Percentiles rank a stretch among this genome's conserved stretches.
phyloP scores from a whole-genome alignment of 2,329 filamentous ascomycete species.

The Aspergillus carbonarius region DNA sequence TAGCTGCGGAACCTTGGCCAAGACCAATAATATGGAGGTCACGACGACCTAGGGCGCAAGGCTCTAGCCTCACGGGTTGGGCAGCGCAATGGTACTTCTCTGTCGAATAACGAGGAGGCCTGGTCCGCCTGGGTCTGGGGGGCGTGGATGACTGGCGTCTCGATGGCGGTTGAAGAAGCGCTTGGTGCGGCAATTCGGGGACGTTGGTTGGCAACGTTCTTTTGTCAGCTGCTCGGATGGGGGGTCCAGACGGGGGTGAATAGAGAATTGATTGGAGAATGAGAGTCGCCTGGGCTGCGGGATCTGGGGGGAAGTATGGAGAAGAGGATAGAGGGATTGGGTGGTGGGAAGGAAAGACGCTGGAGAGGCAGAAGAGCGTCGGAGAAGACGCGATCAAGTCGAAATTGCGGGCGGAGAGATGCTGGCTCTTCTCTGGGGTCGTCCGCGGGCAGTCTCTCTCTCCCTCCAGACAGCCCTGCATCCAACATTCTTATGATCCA shows the following conservation, averaged over 20 bases:
- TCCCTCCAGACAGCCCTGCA: background rate
- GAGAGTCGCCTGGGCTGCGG: background rate
- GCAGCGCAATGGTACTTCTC: slow-evolving; percentile 26
- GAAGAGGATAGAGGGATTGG: background rate
- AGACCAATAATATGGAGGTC: slow-evolving; percentile 4
- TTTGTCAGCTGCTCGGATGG: background rate
- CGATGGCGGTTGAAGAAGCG: slow-evolving; percentile 13
- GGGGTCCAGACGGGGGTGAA: background rate
- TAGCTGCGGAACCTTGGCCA: slow-evolving; percentile 5
- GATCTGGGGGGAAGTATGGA: background rate
- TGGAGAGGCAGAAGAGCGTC: background rate
- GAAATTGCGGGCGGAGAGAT: background rate
- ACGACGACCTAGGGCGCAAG: slow-evolving; percentile 14
- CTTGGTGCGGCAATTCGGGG: slow-evolving; percentile 15
- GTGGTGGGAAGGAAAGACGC: background rate
- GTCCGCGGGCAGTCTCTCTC: background rate
- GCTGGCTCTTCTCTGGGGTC: background rate
- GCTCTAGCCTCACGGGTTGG: slow-evolving; percentile 43
- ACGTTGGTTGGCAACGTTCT: slow-evolving; percentile 6
- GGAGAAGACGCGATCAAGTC: background rate
- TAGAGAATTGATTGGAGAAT: background rate
- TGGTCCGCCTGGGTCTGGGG: slow-evolving; percentile 2
- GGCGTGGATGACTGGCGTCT: background rate
- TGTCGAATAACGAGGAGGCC: slow-evolving; percentile 10
- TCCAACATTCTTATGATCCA: background rate